Conservation (phyloP, 2,329 filamentous ascomycete species). For the Madurella fahalii region DNA sequence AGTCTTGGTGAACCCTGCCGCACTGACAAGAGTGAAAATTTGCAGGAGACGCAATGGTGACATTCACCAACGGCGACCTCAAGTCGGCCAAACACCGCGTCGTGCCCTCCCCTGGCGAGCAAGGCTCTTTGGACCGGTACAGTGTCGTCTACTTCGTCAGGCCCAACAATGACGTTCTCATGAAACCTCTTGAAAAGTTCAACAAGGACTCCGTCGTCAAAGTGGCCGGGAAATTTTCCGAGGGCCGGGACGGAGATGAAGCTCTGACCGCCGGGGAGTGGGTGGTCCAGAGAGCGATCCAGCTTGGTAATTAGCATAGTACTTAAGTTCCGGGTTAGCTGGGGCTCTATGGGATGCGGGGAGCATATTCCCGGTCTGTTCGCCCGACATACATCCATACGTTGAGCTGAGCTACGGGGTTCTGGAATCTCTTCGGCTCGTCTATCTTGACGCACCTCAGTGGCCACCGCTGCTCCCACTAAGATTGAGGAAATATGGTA, state of each 20-base stretch:
- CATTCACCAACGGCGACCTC: slow-evolving; percentile 32
- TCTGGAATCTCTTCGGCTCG: no score
- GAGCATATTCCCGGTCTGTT: no score
- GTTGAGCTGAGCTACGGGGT: no score
- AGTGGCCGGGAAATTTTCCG: slow-evolving; percentile 21
- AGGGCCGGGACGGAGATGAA: not conserved
- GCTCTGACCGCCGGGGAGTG: slow-evolving; percentile 15
- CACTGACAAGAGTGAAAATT: no score
- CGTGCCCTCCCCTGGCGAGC: slow-evolving; percentile 31
- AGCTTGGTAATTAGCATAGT: slow-evolving; percentile 9
- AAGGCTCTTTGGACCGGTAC: slow-evolving; percentile 31
- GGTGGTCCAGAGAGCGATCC: slow-evolving; percentile 13
- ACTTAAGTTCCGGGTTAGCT: no score
- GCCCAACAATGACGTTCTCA: slow-evolving; percentile 30
- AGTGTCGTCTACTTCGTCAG: slow-evolving; percentile 36
- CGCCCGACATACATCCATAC: no score
- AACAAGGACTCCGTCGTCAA: not conserved
- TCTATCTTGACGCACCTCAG: no score
- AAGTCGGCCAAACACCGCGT: slow-evolving; percentile 36
- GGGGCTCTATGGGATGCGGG: no score
- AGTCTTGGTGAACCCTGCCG: no score
- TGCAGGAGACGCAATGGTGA: slow-evolving; percentile 34
- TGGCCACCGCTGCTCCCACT: no score
- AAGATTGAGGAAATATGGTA: not conserved
- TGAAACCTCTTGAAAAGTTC: slow-evolving; percentile 23